A percentile compares a stretch with the other conserved stretches of the same genome.
These are phyloP conservation scores for Lichtheimia corymbifera DNA, from an alignment of 371 early-diverging fungal genomes.

Conservation along the genomic window DNA sequence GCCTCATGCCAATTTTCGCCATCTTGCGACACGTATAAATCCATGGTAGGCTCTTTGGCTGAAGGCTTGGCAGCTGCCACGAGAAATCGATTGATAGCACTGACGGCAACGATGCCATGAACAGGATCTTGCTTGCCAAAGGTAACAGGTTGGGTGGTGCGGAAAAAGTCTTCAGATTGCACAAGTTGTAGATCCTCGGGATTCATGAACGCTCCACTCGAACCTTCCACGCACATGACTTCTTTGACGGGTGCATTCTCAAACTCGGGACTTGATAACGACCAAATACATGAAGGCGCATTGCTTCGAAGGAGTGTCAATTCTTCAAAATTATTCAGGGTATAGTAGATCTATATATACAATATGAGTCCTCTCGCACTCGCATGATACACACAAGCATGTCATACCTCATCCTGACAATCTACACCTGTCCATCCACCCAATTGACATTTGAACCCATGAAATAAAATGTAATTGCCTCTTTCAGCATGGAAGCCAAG, in stretches of 20 bases:
- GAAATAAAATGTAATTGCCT: slow-evolving; percentile 59
- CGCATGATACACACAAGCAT: not conserved
- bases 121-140: slow-evolving; percentile 48
- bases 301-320: slow-evolving; percentile 51
- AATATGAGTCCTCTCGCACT: not conserved
- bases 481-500: slow-evolving; percentile 72
- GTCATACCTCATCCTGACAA: slow-evolving; percentile 54
- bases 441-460: slow-evolving; percentile 49
- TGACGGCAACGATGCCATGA: slow-evolving; percentile 64
- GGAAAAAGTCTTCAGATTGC: slow-evolving; percentile 64
- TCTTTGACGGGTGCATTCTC: slow-evolving; percentile 54
- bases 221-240: slow-evolving; percentile 67
- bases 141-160: slow-evolving; percentile 49
- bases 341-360: slow-evolving; percentile 59
- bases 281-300: slow-evolving; percentile 72
- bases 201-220: slow-evolving; percentile 30
- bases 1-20: slow-evolving; percentile 67
- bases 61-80: slow-evolving; percentile 67
- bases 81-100: slow-evolving; percentile 65
- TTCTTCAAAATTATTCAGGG: slow-evolving; percentile 65
- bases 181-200: slow-evolving; percentile 59
- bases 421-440: slow-evolving; percentile 47
- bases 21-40: slow-evolving; percentile 60
- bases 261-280: slow-evolving; percentile 51
- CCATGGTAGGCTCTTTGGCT: slow-evolving; percentile 44